Percentiles rank a stretch among this genome's conserved stretches.
phyloP scores from a whole-genome alignment of 2,329 filamentous ascomycete genomes.

The Alternaria triticimaculans region DNA sequence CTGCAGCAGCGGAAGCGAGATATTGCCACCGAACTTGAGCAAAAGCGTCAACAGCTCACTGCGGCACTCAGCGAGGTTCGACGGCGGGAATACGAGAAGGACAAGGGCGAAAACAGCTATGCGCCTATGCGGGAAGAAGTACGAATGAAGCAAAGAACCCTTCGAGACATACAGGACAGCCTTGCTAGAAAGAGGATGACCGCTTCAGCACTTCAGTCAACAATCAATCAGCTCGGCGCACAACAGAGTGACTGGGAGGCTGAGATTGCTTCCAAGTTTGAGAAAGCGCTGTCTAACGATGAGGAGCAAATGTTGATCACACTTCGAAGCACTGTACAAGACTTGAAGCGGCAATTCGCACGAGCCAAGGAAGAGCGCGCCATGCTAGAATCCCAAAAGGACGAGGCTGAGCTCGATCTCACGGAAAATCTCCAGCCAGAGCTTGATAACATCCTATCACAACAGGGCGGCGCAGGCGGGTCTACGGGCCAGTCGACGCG shows the following conservation, averaged over 20 bases:
- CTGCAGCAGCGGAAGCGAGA: slow-evolving; percentile 69
- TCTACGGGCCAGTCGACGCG: slow-evolving; percentile 61
- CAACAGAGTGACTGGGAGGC: slow-evolving; percentile 78
- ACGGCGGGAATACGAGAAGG: slow-evolving; percentile 79
- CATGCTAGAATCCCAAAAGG: slow-evolving; percentile 81
- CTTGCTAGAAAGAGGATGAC: slow-evolving; percentile 73
- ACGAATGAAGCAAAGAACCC: slow-evolving; percentile 73
- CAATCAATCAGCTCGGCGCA: slow-evolving; percentile 65
- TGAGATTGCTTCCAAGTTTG: slow-evolving; percentile 86
- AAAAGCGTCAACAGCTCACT: slow-evolving; percentile 88
- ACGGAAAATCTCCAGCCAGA: slow-evolving; percentile 87
- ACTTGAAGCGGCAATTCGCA: slow-evolving; percentile 77
- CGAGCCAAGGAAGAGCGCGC: slow-evolving; percentile 75
- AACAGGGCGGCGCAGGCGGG: slow-evolving; percentile 57
- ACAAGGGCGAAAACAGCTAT: slow-evolving; percentile 81
- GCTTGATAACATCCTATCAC: slow-evolving; percentile 74
- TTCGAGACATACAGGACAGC: slow-evolving; percentile 75
- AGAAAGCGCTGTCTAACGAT: slow-evolving; percentile 81
- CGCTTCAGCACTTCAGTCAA: slow-evolving; percentile 72
- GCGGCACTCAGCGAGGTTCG: slow-evolving; percentile 82
- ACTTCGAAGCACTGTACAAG: slow-evolving; percentile 72
- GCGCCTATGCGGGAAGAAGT: slow-evolving; percentile 80
- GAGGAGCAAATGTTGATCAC: slow-evolving; percentile 83
- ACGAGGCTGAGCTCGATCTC: slow-evolving; percentile 82
- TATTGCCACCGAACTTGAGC: slow-evolving; percentile 73